Percentiles rank a stretch among this genome's conserved stretches.
Evolutionary conservation across 225 moss, liverwort and hornwort species (phyloP).

Genomic region (Takakia lepidozioides): DNA sequence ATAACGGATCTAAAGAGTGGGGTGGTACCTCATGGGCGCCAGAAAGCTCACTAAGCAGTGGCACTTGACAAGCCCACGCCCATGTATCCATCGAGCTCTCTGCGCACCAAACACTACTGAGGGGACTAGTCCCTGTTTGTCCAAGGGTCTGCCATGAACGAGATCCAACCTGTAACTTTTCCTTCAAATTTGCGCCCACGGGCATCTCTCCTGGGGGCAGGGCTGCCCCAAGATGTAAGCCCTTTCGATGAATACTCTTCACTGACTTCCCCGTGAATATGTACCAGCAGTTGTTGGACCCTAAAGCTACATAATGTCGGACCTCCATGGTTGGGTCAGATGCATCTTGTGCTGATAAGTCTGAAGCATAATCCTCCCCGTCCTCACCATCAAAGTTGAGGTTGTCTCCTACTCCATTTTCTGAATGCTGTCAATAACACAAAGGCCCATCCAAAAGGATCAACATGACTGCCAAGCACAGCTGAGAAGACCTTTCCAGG

Average conservation of each 20-base stretch:
- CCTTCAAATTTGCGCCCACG: constrained; percentile 42
- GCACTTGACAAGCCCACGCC: constrained; percentile 65
- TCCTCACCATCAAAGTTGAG: constrained; percentile 18
- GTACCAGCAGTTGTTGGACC: constrained; percentile 64
- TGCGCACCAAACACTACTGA: constrained; percentile 64
- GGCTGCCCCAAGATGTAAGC: constrained; percentile 16
- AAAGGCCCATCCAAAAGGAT: neutral
- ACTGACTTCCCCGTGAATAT: constrained; percentile 62
- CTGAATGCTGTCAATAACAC: constrained; percentile 14
- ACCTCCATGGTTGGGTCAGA: constrained; percentile 18
- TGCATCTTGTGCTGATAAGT: constrained; percentile 30
- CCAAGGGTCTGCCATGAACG: constrained; percentile 57
- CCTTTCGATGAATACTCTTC: constrained; percentile 37
- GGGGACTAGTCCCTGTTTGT: constrained; percentile 52
- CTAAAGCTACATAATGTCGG: constrained; percentile 46
- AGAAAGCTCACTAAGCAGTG: constrained; percentile 38
- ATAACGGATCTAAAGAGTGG: no score
- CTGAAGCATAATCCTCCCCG: constrained; percentile 21
- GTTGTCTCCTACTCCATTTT: constrained; percentile 9
- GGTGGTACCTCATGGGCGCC: constrained; percentile 37
- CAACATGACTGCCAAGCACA: no score
- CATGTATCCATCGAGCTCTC: constrained; percentile 62
- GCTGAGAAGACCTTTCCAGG: no score
- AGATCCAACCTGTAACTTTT: constrained; percentile 35
- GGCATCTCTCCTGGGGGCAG: constrained; percentile 17